Percentiles rank a stretch among this genome's conserved stretches.
These are phyloP conservation scores for Aureobasidium musti DNA, from an alignment of 2,329 filamentous ascomycete genomes.

Conservation along the genomic window DNA sequence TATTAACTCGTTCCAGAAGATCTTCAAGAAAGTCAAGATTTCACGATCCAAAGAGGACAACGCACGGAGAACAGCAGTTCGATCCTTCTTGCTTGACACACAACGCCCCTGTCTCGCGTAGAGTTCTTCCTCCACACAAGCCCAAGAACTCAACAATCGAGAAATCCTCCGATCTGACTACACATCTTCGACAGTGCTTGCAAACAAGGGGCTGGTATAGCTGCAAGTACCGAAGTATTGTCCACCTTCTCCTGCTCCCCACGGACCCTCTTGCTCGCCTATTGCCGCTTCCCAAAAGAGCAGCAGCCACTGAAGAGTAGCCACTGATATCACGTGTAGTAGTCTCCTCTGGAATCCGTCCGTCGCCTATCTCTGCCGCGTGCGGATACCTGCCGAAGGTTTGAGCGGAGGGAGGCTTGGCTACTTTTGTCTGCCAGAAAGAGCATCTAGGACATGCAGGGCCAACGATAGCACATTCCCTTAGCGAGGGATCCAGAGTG, in stretches of 20 bases:
- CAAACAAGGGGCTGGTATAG: constrained; percentile 4
- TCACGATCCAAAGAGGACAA: background rate
- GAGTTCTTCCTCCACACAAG: background rate
- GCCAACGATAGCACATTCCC: background rate
- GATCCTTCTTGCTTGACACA: background rate
- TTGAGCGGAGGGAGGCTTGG: background rate
- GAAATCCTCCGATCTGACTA: background rate
- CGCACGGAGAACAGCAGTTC: constrained; percentile 6
- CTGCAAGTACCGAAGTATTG: background rate
- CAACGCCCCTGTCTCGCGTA: background rate
- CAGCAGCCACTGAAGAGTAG: background rate
- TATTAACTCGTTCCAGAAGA: constrained; percentile 3
- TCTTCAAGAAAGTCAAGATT: too few species aligned
- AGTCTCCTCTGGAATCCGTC: background rate
- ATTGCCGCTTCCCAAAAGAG: background rate
- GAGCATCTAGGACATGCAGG: background rate
- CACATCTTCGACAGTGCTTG: background rate
- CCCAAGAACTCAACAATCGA: background rate
- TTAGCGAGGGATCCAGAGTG: background rate
- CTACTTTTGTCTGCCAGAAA: background rate
- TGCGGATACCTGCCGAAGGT: background rate
- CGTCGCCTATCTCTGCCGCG: background rate
- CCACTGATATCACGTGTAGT: constrained; percentile 4
- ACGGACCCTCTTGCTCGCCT: background rate
- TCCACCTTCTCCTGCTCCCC: background rate